Base-by-base conservation (phyloP, 148 eudicot species). In the Hydrangea macrophylla region DNA sequence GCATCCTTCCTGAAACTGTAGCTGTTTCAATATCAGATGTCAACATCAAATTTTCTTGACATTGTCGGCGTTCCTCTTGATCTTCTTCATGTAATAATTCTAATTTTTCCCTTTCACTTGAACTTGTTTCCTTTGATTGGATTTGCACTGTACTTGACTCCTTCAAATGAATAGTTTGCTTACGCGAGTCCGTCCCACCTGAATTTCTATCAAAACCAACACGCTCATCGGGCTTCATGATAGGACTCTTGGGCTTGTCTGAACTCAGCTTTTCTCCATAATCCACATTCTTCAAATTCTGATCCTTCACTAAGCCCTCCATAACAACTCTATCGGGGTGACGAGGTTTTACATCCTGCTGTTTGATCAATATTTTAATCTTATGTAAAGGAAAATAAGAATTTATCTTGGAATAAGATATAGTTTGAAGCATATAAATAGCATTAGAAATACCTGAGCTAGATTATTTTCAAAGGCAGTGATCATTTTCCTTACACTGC, bases 391-490 rank as follows among this genome's bases (percentile, higher is more conserved):
- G 24, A 37, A 65, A 48, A 42, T 15, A 36, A 60, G 73, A 58
- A 35, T 15, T 15, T 56, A 58, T 40, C n/a, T 64, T 39, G 60
- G 9, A 17, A 62, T 5, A 35, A 22, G 37, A 62, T 60, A 67
- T 26, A 55, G 42, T 37, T 7, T 65, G 42, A 56, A 68, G 61
- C 56, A 60, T 12, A n/a, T n/a, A n/a, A n/a, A n/a, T n/a, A 48
- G 48, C 32, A 73, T 24, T 78, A 62, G 23, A 51, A 63, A 76
- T 86, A 92, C 93, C 98, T 92, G 79, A 68, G 74, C 64, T 58
- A 78, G 80, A 71, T 72, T 80, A 79, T 59, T 81, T 76, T 90
- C 94, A 73, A 90, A 86, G 69, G 88, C 94, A 76, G 72, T 83
- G 45, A 83, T 79, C 87, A 84, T 81, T 71, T 87, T 84, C 82